A percentile compares a stretch with the other conserved stretches of the same genome.
These are phyloP conservation scores for Aciculosporium take DNA, from an alignment of 2,329 filamentous ascomycete species.

Conservation along the genomic window DNA sequence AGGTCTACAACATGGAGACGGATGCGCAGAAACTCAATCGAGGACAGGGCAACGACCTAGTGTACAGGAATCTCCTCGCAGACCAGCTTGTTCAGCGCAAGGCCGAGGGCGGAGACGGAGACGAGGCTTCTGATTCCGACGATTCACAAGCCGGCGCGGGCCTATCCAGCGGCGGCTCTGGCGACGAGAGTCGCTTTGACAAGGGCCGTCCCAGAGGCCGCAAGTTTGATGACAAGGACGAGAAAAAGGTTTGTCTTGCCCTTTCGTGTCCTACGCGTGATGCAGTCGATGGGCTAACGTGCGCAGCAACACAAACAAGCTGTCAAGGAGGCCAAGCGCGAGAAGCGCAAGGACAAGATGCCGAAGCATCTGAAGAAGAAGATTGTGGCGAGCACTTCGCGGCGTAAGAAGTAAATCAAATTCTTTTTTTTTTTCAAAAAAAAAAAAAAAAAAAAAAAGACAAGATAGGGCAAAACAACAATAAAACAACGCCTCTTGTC, in stretches of 20 bases:
- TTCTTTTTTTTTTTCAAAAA: no score
- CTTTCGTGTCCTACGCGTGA: no score
- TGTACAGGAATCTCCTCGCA: conserved; percentile 76
- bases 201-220: conserved; percentile 63
- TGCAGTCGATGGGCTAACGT: no score
- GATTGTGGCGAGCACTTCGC: conserved; percentile 48
- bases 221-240: conserved; percentile 81
- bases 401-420: conserved; percentile 44
- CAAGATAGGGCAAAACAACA: not conserved
- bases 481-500: not conserved
- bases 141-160: conserved; percentile 35
- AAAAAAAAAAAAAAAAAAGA: conserved; percentile 4
- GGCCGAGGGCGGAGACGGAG: conserved; percentile 25
- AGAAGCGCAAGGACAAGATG: conserved; percentile 89
- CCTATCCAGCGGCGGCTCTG: conserved; percentile 28
- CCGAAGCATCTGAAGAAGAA: conserved; percentile 94
- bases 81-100: conserved; percentile 39
- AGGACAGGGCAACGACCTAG: conserved; percentile 60
- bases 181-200: conserved; percentile 41
- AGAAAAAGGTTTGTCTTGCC: conserved; percentile 53
- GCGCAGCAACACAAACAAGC: conserved; percentile 66
- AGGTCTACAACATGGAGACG: conserved; percentile 91
- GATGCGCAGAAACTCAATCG: conserved; percentile 65
- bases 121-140: conserved; percentile 21
- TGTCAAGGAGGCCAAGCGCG: conserved; percentile 89